Evolutionary conservation across 1,139 yeast genomes (phyloP), one percentile per base, ranked within the genome.

Genomic region (Yamadazyma jaroonii): DNA sequence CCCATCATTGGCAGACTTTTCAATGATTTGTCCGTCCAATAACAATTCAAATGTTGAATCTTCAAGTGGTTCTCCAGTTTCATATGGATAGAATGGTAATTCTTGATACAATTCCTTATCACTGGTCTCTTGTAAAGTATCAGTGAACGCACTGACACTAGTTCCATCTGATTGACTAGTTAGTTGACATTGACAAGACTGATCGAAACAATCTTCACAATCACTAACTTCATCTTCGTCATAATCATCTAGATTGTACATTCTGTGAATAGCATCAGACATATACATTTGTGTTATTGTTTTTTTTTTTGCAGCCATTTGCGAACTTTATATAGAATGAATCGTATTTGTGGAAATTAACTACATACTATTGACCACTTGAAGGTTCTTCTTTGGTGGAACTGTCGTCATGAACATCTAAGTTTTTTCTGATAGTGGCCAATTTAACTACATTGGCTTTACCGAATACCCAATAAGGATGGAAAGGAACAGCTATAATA

Each of bases 391-490:
- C 26, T 14, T 9, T n/a, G 10, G 4, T 17, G 27, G 27, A 25
- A n/a, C 29, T 9, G 13, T 36, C 29, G 6, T 30, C 36, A 13
- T 46, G 36, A 34, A 49, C 62, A 40, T 64, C 70, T 29, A 48
- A 39, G 29, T 57, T 61, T 37, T 53, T 53, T 51, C 61, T 64
- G 44, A 69, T 67, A 14, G 61, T 56, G 2, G 66, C 64, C 40
- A 68, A 57, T 40, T 56, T 64, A 35, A 68, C 55, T 9, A 56
- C 52, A 41, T 66, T 66, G 4, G 51, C 47, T 24, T 55, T 47
- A 14, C 87, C 85, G 42, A 79, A 69, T 0, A 72, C 74, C 46
- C 70, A 52, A 7, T 82, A 84, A 0, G 95, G 95, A 52, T 84
- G 84, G 56, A 77, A 67, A 0, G 80, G 65, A 3, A 83, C 55